Evolutionary conservation across 1,284 basidiomycete genomes (phyloP), one percentile per base, ranked within the genome.

Genomic region (Moniliella sp.): DNA sequence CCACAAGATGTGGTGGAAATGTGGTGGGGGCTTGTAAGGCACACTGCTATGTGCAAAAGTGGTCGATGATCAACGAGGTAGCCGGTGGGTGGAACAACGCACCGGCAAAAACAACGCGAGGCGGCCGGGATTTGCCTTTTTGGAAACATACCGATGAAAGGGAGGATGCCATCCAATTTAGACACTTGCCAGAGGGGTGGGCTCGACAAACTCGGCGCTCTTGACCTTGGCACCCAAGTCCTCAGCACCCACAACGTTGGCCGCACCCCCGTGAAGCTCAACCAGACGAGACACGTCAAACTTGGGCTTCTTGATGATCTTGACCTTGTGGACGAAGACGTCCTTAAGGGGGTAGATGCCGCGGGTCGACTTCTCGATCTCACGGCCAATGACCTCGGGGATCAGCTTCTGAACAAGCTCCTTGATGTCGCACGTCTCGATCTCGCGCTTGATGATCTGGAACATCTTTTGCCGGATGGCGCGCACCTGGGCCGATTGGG

Each of bases 391-490:
- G 42, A 82, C 82, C 69, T 99, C 91, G 34, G 91, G 88, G 39
- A 97, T 76, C 63, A 99, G 93, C 74, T 99, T 99, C 69, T 82
- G 78, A 45, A 93, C 61, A 37, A 65, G 64, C 62, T 94, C 84
- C 74, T 94, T 94, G 67, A 99, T 67, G 66, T 97, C 91, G 63
- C 82, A 88, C 56, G 75, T 80, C 46, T 80, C 73, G 38, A 83
- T 80, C 68, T 99, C 91, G 53, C 88, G 76, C 46, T 75, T 83
- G 75, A 97, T 93, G 66, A 97, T 93, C 72, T 99, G 91, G 60
- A 91, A 84, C 88, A 97, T 97, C 75, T 94, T 94, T 66, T 82
- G 81, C 64, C 91, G 73, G 66, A 99, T 97, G 69, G 91, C 84
- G 47, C 82, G 77, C 58, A 97, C 74, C 68, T 99, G 91, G 55